phyloP scores from a whole-genome alignment of 768 basidiomycete genomes.

The Kwoniella mangroviensis region DNA sequence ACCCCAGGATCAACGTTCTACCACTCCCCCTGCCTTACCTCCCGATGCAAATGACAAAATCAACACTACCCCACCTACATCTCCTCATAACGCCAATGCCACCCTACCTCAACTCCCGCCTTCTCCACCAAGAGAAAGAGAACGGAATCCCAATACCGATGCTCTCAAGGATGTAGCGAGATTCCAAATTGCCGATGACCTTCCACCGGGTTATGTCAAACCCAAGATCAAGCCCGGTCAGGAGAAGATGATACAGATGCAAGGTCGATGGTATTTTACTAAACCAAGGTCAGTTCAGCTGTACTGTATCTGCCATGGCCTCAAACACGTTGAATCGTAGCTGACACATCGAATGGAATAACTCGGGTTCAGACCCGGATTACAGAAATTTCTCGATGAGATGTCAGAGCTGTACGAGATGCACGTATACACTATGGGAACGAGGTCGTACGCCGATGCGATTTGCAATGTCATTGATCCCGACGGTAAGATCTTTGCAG shows the following conservation, averaged over 20 bases:
- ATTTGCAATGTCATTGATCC: conserved; percentile 95
- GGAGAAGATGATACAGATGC: conserved; percentile 46
- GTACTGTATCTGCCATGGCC: neutral
- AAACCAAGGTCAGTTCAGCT: conserved; percentile 79
- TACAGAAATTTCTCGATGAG: conserved; percentile 73
- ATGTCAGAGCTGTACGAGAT: conserved; percentile 86
- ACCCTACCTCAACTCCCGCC: neutral
- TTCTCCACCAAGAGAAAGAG: conserved; percentile 37
- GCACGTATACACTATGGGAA: conserved; percentile 99
- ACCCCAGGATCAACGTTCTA: neutral
- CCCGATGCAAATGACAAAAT: neutral
- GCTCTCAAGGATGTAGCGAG: conserved; percentile 87
- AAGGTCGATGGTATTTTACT: conserved; percentile 94
- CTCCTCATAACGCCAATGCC: conserved; percentile 8
- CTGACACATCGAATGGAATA: neutral
- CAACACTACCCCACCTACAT: conserved; percentile 25
- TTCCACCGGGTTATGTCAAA: conserved; percentile 60
- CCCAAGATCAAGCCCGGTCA: conserved; percentile 19
- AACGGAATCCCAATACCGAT: conserved; percentile 84
- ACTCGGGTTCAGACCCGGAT: conserved; percentile 68
- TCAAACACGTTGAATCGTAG: neutral
- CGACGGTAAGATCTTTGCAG: conserved; percentile 78
- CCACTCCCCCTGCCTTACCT: conserved; percentile 23
- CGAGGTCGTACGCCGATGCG: conserved; percentile 92
- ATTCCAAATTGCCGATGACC: conserved; percentile 84